Conservation (phyloP, 2,329 filamentous ascomycete species). For the Colletotrichum liriopes region DNA sequence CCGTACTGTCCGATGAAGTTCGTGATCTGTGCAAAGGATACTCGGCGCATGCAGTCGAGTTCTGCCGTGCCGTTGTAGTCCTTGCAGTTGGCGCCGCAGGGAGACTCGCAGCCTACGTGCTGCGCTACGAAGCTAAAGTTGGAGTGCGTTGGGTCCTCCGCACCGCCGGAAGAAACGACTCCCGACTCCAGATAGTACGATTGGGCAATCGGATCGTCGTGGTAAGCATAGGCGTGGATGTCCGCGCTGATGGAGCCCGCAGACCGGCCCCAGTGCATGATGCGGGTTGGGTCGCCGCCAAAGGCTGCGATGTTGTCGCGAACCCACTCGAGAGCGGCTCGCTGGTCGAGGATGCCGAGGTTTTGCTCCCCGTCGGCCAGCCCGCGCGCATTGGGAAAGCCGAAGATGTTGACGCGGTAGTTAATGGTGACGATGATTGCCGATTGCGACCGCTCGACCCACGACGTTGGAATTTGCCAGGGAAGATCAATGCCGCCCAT, state of each 20-base stretch:
- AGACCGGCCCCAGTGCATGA: conserved; percentile 64
- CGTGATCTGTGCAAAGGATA: conserved; percentile 50
- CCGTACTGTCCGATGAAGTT: conserved; percentile 53
- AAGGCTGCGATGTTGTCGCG: conserved; percentile 42
- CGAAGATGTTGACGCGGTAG: conserved; percentile 44
- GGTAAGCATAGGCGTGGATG: conserved; percentile 61
- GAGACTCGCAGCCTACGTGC: conserved; percentile 52
- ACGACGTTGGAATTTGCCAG: conserved; percentile 61
- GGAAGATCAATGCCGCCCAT: conserved; percentile 61
- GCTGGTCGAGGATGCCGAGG: conserved; percentile 42
- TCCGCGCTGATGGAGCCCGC: conserved; percentile 60
- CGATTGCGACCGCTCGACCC: conserved; percentile 58
- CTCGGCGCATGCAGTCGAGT: conserved; percentile 55
- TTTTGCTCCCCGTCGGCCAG: conserved; percentile 39
- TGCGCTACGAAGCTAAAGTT: conserved; percentile 56
- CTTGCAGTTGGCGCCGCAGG: conserved; percentile 34
- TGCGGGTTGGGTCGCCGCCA: conserved; percentile 47
- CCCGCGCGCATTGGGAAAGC: conserved; percentile 43
- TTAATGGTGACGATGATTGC: conserved; percentile 48
- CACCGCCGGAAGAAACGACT: conserved; percentile 52
- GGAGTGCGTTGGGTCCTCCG: conserved; percentile 47
- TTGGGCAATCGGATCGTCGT: conserved; percentile 61
- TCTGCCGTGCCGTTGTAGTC: conserved; percentile 46
- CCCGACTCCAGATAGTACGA: conserved; percentile 60
- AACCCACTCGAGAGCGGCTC: conserved; percentile 43